Evolutionary conservation across 106 monocot genomes (phyloP), one percentile per base, ranked within the genome.

Genomic region (Phalaenopsis aphrodite): DNA sequence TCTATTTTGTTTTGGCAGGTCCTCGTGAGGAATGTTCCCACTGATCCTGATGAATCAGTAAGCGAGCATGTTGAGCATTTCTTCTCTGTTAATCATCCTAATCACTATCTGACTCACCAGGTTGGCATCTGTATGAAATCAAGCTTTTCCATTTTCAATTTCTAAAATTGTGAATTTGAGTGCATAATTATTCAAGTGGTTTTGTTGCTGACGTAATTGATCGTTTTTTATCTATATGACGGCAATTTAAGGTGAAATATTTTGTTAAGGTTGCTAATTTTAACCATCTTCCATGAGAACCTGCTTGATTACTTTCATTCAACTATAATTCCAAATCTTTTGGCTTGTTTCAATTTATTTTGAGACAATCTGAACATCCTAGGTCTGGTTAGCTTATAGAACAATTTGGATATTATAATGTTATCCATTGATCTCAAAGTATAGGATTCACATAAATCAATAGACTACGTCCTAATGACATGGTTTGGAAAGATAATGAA

Each of bases 31-130:
- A 92, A 92, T 85, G 85, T 95, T 80, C 95, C 95, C 37, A 89
- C 95, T 56, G 95, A 95, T 80, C 84, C 90, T 6, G 95, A 95
- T 84, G 95, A 95, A 84, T 84, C 95, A 66, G 83, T 95, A 55
- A 93, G 87, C 79, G 90, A 92, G 81, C 95, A 92, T 84, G 90
- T 95, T 83, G 87, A 86, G 14, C 95, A 95, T 84, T 95, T 95
- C 82, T 95, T 95, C 82, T 80, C 87, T 80, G 95, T 95, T 24
- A 95, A 92, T 81, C 95, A 95, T 81, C 86, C 73, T 75, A 85
- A 92, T 66, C 85, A 94, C 79, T 95, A 92, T 87, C 90, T 95
- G 23, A 83, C 77, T 42, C 92, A 93, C 52, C 95, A 95, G 90
- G 95, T 93, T 75, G 55, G 67, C 21, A 89, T 87, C 72, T 82